Evolutionary conservation across 306 rosid genomes (phyloP).

Genomic region (Cucumis melo): DNA sequence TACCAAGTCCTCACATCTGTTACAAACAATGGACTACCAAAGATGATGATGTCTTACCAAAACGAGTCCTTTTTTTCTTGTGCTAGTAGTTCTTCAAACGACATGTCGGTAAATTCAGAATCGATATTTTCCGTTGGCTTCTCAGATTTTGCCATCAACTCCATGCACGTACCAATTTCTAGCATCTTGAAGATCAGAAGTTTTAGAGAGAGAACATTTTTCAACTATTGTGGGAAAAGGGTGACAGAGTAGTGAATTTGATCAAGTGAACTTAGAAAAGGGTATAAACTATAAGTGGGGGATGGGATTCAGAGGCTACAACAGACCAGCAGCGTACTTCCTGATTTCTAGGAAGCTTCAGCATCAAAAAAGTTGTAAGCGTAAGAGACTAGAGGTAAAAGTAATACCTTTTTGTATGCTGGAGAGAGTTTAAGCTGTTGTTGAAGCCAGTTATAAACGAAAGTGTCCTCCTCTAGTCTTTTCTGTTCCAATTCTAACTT

Average conservation of each 20-base stretch:
- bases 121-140: conserved; percentile 30
- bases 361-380: background rate
- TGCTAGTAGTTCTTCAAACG: conserved; percentile 79
- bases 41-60: conserved; percentile 41
- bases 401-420: conserved; percentile 69
- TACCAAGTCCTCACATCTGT: background rate
- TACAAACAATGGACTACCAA: background rate
- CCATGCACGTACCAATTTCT: conserved; percentile 47
- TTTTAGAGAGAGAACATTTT: background rate
- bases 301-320: background rate
- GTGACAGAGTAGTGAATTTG: background rate
- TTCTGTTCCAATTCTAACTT: conserved; percentile 76
- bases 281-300: background rate
- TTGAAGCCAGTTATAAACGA: conserved; percentile 80
- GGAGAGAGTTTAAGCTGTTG: conserved; percentile 90
- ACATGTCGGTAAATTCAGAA: conserved; percentile 36
- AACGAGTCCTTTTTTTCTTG: conserved; percentile 88
- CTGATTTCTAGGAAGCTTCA: background rate
- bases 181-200: conserved; percentile 35
- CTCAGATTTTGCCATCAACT: conserved; percentile 37
- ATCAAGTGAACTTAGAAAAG: background rate
- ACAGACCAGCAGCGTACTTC: background rate
- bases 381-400: background rate
- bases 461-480: conserved; percentile 81
- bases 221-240: background rate